phyloP scores from a whole-genome alignment of 257 asterid genomes.

The Fraxinus americana region DNA sequence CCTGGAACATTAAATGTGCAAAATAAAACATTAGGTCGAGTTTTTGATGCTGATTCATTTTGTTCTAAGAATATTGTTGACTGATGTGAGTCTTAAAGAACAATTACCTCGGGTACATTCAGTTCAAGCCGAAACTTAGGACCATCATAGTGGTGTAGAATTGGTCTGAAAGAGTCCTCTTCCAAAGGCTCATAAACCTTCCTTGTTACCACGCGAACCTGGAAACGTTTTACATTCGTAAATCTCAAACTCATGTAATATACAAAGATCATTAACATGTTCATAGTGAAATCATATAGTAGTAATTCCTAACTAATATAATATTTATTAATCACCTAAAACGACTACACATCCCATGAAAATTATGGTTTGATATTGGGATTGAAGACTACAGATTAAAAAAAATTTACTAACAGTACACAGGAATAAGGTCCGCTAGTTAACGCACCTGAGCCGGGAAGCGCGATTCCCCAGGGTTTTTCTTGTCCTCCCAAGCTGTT shows the following conservation, averaged over 20 bases:
- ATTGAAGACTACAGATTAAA: neutral
- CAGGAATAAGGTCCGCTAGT: neutral
- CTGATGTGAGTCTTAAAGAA: neutral
- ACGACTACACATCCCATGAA: too few species aligned
- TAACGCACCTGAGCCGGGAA: slow-evolving; percentile 89
- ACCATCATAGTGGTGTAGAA: slow-evolving; percentile 95
- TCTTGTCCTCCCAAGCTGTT: slow-evolving; percentile 97
- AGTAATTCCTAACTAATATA: neutral
- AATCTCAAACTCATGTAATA: neutral
- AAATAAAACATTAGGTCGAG: neutral
- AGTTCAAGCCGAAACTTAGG: slow-evolving; percentile 97
- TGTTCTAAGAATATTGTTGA: neutral
- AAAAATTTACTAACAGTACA: neutral
- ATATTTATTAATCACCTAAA: neutral
- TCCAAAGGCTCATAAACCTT: slow-evolving; percentile 86
- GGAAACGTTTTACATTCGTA: slow-evolving; percentile 2
- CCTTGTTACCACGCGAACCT: slow-evolving; percentile 85
- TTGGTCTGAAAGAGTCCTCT: slow-evolving; percentile 94
- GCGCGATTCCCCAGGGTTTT: slow-evolving; percentile 85
- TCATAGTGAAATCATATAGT: neutral
- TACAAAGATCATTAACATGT: neutral
- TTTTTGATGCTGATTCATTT: neutral
- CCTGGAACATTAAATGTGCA: slow-evolving; percentile 48
- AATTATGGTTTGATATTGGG: neutral
- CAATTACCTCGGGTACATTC: slow-evolving; percentile 80